These are phyloP conservation scores for Hymenoscyphus infarciens DNA, from an alignment of 2,329 filamentous ascomycete genomes.

Conservation along the genomic window DNA sequence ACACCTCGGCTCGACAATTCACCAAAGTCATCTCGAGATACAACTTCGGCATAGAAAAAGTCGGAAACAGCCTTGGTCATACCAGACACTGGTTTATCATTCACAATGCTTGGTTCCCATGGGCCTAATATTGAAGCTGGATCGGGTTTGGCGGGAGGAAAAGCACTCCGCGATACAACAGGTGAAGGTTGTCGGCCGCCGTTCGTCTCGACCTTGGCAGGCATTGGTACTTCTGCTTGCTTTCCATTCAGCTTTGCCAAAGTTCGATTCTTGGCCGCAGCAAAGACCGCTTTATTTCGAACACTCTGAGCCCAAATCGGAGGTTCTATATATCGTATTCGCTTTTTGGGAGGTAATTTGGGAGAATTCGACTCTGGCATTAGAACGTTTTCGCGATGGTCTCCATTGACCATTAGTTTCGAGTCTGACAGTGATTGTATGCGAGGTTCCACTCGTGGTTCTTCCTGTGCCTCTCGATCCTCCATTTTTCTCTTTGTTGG, in stretches of 20 bases:
- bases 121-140: conserved; percentile 42
- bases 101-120: conserved; percentile 67
- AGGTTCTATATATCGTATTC: conserved; percentile 48
- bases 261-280: conserved; percentile 28
- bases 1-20: conserved; percentile 63
- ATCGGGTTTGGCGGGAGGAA: conserved; percentile 13
- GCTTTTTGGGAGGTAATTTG: conserved; percentile 45
- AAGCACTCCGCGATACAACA: conserved; percentile 11
- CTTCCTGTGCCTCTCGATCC: conserved; percentile 26
- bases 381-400: conserved; percentile 14
- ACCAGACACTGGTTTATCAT: conserved; percentile 68
- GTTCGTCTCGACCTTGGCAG: conserved; percentile 29
- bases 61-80: conserved; percentile 74
- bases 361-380: conserved; percentile 23
- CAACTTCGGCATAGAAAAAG: conserved; percentile 71
- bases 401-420: conserved; percentile 25
- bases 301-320: conserved; percentile 44
- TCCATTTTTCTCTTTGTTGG: conserved; percentile 32
- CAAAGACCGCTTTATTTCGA: conserved; percentile 15
- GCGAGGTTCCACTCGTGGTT: conserved; percentile 16
- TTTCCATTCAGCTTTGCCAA: conserved; percentile 30
- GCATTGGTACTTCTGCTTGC: conserved; percentile 18
- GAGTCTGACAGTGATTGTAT: conserved; percentile 19
- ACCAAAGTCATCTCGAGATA: conserved; percentile 61
- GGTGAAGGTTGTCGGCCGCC: conserved; percentile 25